Conservation (phyloP, 1,284 basidiomycete species). For the Moniliella sp. region DNA sequence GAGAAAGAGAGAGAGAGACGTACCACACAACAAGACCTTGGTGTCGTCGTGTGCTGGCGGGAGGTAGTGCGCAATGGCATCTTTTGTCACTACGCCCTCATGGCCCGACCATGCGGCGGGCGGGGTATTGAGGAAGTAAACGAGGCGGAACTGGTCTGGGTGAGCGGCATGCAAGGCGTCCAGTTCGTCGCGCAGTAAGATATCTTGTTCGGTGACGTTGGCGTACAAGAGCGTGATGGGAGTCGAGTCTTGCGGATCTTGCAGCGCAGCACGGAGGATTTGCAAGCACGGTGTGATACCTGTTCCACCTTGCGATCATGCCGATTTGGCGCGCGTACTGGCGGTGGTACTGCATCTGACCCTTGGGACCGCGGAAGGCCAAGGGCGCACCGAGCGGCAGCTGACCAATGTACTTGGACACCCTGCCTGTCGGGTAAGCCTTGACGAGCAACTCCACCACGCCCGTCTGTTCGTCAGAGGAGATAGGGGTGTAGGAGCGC, state of each 20-base stretch:
- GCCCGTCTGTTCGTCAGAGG: conserved; percentile 70
- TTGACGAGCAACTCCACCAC: conserved; percentile 92
- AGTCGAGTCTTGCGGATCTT: conserved; percentile 64
- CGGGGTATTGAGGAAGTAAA: conserved; percentile 87
- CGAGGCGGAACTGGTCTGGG: conserved; percentile 46
- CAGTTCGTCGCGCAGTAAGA: conserved; percentile 59
- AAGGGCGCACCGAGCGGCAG: conserved; percentile 47
- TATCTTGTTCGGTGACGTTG: conserved; percentile 48
- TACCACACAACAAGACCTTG: conserved; percentile 38
- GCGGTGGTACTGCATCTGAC: conserved; percentile 43
- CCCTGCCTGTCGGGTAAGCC: conserved; percentile 89
- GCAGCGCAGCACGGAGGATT: conserved; percentile 69
- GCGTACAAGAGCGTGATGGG: conserved; percentile 84
- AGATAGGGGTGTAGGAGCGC: conserved; percentile 83
- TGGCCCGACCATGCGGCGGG: conserved; percentile 67
- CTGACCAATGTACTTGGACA: conserved; percentile 60
- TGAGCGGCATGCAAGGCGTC: conserved; percentile 54
- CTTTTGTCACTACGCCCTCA: conserved; percentile 73
- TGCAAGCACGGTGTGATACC: conserved; percentile 71
- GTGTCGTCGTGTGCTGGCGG: conserved; percentile 22
- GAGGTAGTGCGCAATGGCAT: conserved; percentile 54
- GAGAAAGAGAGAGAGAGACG: too few relatives aligned
- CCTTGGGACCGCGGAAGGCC: conserved; percentile 81
- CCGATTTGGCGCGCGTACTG: conserved; percentile 43
- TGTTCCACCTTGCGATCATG: conserved; percentile 80